phyloP scores from a whole-genome alignment of 2,329 filamentous ascomycete genomes.

The Sclerotinia nivalis region DNA sequence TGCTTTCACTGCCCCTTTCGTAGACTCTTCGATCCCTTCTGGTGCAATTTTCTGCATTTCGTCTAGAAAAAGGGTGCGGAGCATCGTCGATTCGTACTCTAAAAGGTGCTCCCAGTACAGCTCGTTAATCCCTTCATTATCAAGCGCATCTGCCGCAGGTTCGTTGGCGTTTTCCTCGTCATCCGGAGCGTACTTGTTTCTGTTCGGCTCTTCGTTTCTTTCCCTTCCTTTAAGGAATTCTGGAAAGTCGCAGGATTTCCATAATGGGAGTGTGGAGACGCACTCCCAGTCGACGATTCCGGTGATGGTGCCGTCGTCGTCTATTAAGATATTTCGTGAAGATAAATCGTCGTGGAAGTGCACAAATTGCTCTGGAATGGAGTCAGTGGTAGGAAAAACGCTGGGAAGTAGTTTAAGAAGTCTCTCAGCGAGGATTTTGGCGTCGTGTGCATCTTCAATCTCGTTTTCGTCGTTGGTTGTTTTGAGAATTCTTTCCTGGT shows the following conservation, averaged over 20 bases:
- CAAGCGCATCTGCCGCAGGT: conserved; percentile 31
- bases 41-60: conserved; percentile 37
- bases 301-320: conserved; percentile 43
- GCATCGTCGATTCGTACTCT: conserved; percentile 46
- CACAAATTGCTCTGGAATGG: conserved; percentile 39
- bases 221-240: conserved; percentile 41
- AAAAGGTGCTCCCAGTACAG: conserved; percentile 47
- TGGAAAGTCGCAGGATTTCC: conserved; percentile 43
- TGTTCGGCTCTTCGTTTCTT: conserved; percentile 40
- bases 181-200: conserved; percentile 17
- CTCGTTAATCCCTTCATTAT: conserved; percentile 44
- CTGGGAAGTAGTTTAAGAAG: conserved; percentile 41
- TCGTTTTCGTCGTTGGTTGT: conserved; percentile 33
- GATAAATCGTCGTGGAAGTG: conserved; percentile 46
- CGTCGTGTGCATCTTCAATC: conserved; percentile 40
- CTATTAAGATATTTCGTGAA: conserved; percentile 46
- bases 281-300: conserved; percentile 49
- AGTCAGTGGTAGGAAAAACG: conserved; percentile 38
- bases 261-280: conserved; percentile 46
- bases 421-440: conserved; percentile 34
- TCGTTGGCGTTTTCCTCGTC: conserved; percentile 27
- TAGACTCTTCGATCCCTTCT: conserved; percentile 28
- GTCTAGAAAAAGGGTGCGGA: conserved; percentile 42
- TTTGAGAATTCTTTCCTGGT: conserved; percentile 19
- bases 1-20: conserved; percentile 37